These are phyloP conservation scores for Paramyrothecium roridum DNA, from an alignment of 2,329 filamentous ascomycete genomes.

Conservation along the genomic window DNA sequence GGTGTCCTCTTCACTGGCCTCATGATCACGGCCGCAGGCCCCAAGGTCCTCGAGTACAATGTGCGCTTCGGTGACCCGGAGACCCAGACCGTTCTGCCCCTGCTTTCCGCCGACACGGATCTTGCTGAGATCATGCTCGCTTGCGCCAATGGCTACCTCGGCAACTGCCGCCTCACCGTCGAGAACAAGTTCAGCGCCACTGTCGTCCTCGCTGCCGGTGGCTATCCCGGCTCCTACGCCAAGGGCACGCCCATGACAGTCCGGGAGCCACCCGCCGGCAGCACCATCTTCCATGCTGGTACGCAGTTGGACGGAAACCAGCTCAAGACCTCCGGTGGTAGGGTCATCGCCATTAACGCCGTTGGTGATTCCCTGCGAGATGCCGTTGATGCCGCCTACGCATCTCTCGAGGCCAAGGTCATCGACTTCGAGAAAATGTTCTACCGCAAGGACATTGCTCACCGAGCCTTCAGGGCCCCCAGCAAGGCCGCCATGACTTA, in stretches of 20 bases:
- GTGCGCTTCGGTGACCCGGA: slow-evolving; percentile 91
- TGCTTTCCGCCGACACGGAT: slow-evolving; percentile 76
- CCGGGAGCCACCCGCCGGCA: slow-evolving; percentile 36
- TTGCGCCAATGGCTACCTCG: slow-evolving; percentile 72
- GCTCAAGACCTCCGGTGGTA: slow-evolving; percentile 77
- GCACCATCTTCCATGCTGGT: slow-evolving; percentile 87
- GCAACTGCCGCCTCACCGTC: slow-evolving; percentile 65
- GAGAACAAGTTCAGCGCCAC: slow-evolving; percentile 76
- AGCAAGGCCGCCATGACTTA: slow-evolving; percentile 71
- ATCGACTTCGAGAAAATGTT: slow-evolving; percentile 89
- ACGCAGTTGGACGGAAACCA: slow-evolving; percentile 63
- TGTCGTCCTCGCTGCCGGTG: slow-evolving; percentile 88
- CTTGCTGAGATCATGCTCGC: slow-evolving; percentile 86
- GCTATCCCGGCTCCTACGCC: slow-evolving; percentile 82
- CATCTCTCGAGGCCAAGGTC: slow-evolving; percentile 62
- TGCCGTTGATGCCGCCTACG: slow-evolving; percentile 85
- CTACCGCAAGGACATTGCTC: slow-evolving; percentile 88
- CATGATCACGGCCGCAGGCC: slow-evolving; percentile 81
- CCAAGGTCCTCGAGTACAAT: slow-evolving; percentile 88
- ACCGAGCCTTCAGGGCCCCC: slow-evolving; percentile 60
- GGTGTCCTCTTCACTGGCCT: slow-evolving; percentile 86
- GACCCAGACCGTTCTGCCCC: slow-evolving; percentile 79
- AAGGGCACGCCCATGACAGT: slow-evolving; percentile 68
- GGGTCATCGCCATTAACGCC: slow-evolving; percentile 91
- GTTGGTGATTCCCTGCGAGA: slow-evolving; percentile 69